Base-by-base conservation (phyloP, 441 rosid species). In the Euphorbia celastroides region DNA sequence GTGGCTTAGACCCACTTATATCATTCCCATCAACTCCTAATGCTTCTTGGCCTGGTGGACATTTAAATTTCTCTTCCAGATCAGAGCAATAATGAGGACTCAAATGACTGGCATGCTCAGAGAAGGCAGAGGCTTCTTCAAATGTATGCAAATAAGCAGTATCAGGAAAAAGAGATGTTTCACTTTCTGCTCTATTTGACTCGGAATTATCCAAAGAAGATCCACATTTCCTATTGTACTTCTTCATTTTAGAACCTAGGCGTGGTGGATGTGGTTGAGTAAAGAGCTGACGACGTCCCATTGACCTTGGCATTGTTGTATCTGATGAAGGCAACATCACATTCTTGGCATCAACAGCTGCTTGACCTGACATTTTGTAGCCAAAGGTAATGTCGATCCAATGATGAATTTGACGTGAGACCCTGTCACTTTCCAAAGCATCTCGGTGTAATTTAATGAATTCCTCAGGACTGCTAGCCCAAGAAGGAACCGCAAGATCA, bases 381-480 rank as follows among this genome's bases (percentile, higher is more conserved):
- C 98, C 98, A 66, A 93, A 90, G 60, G 81, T 90, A 69, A 93
- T 88, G 79, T 93, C 96, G 63, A 93, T 90, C 97, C 97, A 93
- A 31, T 87, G 81, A 80, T 93, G 94, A 74, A 93, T 81, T 72
- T 78, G 81, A 70, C 82, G 44, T 41, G 98, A 93, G 69, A 90
- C 96, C 62, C 77, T 78, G 34, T 86, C 79, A 71, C 95, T 85
- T 81, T 93, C 98, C 68, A 93, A 77, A 68, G 98, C 96, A 74
- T 88, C 93, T 70, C 88, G 81, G 78, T 93, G 98, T 81, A 87
- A 72, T 70, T 76, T 84, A 70, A 93, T 83, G 81, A 93, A 93
- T 72, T 93, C 96, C 79, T 87, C 89, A 34, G 93, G 90, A 68
- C 80, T 83, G 66, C 78, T 82, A 26, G 90, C 93, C 98, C 98